phyloP scores from a whole-genome alignment of 345 rosid genomes.

The Erysimum cheiranthoides region DNA sequence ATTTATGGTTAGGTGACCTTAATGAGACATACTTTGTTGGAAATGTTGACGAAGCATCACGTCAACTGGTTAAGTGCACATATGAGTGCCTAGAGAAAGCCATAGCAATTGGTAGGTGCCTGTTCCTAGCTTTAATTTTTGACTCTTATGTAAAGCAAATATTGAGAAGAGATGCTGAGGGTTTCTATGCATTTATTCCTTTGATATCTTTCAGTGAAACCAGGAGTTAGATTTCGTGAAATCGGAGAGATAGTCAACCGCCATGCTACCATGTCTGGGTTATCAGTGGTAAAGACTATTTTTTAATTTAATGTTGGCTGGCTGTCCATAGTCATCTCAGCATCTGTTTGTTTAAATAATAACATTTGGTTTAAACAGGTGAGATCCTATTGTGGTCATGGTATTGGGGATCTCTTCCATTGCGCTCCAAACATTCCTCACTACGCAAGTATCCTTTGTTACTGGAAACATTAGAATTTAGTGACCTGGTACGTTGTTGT shows the following conservation, averaged over 20 bases:
- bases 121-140: constrained; percentile 12
- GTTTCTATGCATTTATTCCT: background rate
- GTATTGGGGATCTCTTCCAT: constrained; percentile 96
- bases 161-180: background rate
- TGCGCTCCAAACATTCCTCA: constrained; percentile 99
- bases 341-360: background rate
- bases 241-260: constrained; percentile 91
- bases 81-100: constrained; percentile 96
- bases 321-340: background rate
- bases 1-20: constrained; percentile 72
- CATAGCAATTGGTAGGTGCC: constrained; percentile 73
- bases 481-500: background rate
- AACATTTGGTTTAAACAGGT: constrained; percentile 59
- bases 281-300: constrained; percentile 80
- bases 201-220: constrained; percentile 66
- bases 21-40: constrained; percentile 98
- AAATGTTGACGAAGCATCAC: constrained; percentile 89
- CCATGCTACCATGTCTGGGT: constrained; percentile 89
- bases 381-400: constrained; percentile 93
- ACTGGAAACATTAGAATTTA: constrained; percentile 15
- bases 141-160: background rate
- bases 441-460: constrained; percentile 79
- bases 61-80: constrained; percentile 79
- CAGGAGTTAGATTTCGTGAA: constrained; percentile 94
- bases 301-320: constrained; percentile 4